These are phyloP conservation scores for Talaromyces trachyspermus DNA, from an alignment of 495 filamentous ascomycete genomes.

Conservation along the genomic window DNA sequence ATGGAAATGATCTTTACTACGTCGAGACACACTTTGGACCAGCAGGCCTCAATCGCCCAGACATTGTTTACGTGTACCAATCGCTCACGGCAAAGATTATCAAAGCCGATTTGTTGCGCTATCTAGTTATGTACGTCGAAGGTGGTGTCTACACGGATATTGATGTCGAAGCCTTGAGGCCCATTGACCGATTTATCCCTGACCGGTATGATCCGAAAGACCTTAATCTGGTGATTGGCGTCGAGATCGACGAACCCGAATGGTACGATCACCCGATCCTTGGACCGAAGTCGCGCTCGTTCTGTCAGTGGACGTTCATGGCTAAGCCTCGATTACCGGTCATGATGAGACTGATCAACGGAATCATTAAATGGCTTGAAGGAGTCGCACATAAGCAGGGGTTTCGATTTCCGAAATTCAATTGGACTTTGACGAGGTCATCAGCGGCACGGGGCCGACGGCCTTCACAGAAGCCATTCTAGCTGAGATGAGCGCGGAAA, in stretches of 20 bases:
- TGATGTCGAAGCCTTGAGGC: constrained; percentile 39
- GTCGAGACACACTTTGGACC: constrained; percentile 53
- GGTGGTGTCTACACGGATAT: constrained; percentile 46
- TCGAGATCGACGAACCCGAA: constrained; percentile 58
- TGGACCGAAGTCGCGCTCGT: constrained; percentile 52
- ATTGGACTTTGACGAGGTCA: constrained; percentile 60
- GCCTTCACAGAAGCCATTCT: constrained; percentile 56
- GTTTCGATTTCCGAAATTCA: constrained; percentile 45
- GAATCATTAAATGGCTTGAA: constrained; percentile 52
- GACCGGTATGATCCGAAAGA: constrained; percentile 34
- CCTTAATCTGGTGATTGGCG: constrained; percentile 54
- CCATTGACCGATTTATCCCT: constrained; percentile 38
- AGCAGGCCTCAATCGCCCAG: constrained; percentile 48
- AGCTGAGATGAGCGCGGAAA: constrained; percentile 43
- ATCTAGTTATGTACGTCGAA: constrained; percentile 46
- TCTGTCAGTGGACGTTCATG: constrained; percentile 66
- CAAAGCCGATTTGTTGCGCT: constrained; percentile 46
- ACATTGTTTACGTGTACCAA: constrained; percentile 52
- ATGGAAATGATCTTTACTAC: constrained; percentile 51
- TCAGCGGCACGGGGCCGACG: constrained; percentile 58
- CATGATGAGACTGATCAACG: constrained; percentile 54
- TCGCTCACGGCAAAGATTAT: constrained; percentile 52
- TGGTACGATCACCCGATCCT: constrained; percentile 54
- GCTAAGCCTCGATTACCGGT: constrained; percentile 54
- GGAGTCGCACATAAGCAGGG: constrained; percentile 45